These are phyloP conservation scores for Alliaria petiolata DNA, from an alignment of 345 rosid species.

Conservation along the genomic window DNA sequence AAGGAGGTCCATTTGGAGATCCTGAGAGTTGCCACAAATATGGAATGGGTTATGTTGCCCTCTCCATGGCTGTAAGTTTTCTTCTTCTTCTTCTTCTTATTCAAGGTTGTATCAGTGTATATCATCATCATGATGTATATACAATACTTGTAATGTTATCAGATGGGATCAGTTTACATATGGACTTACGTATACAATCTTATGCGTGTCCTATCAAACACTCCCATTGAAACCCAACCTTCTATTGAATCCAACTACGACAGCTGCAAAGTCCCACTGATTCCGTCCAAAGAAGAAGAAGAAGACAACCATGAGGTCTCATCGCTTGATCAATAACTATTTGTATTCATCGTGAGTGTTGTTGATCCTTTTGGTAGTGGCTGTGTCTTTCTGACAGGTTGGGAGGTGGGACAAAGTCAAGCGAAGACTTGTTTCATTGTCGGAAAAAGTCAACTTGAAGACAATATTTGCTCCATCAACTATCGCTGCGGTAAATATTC, in stretches of 20 bases:
- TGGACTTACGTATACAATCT: conserved; percentile 58
- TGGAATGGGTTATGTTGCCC: conserved; percentile 60
- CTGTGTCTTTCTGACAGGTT: conserved; percentile 29
- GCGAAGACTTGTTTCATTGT: conserved; percentile 6
- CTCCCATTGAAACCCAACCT: conserved; percentile 17
- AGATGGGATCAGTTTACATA: conserved; percentile 59
- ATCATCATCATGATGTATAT: background rate
- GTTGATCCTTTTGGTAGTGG: background rate
- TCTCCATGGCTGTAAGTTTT: conserved; percentile 62
- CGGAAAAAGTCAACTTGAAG: conserved; percentile 39
- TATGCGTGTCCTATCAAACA: conserved; percentile 38
- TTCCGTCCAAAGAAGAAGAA: conserved; percentile 29
- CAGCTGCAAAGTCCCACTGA: conserved; percentile 40
- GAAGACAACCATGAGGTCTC: conserved; percentile 15
- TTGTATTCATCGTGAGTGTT: background rate
- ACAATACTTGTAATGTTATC: background rate
- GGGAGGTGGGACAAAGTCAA: conserved; percentile 27
- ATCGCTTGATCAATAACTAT: background rate
- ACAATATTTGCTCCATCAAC: conserved; percentile 59
- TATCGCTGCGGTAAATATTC: conserved; percentile 38
- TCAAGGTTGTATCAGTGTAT: background rate
- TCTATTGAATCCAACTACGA: conserved; percentile 25
- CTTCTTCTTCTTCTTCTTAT: background rate
- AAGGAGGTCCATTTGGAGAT: conserved; percentile 60
- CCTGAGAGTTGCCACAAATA: conserved; percentile 43